phyloP scores from a whole-genome alignment of 2,329 filamentous ascomycete genomes.

The Trichoderma sp. region DNA sequence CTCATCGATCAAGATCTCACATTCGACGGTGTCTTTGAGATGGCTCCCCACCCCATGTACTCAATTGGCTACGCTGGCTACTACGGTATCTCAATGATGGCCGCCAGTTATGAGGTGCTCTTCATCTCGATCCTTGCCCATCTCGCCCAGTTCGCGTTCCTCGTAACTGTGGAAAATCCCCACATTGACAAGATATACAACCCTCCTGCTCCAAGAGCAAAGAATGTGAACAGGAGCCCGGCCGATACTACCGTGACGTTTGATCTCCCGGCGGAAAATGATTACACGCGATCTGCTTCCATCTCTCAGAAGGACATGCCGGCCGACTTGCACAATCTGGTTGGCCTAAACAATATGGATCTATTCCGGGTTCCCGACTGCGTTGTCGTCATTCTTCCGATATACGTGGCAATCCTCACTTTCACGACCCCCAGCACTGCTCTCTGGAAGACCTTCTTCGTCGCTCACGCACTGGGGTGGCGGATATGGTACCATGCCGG shows the following conservation, averaged over 20 bases:
- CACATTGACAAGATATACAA: constrained; percentile 99
- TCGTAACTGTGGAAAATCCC: constrained; percentile 89
- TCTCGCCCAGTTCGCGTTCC: constrained; percentile 89
- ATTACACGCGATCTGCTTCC: constrained; percentile 32
- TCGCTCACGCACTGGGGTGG: constrained; percentile 78
- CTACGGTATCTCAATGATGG: constrained; percentile 98
- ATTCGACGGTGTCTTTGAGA: constrained; percentile 98
- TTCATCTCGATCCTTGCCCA: constrained; percentile 97
- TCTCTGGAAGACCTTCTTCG: constrained; percentile 75
- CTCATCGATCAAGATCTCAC: constrained; percentile 96
- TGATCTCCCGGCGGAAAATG: constrained; percentile 31
- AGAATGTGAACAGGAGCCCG: constrained; percentile 41
- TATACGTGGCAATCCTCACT: constrained; percentile 74
- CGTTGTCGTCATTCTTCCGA: constrained; percentile 72
- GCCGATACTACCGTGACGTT: constrained; percentile 35
- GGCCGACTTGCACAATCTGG: constrained; percentile 74
- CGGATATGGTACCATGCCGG: constrained; percentile 90
- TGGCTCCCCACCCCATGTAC: constrained; percentile 99
- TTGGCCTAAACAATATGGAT: constrained; percentile 83
- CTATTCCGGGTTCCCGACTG: constrained; percentile 85
- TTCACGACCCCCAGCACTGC: constrained; percentile 75
- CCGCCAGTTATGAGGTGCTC: constrained; percentile 94
- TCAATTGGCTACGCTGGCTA: constrained; percentile 97
- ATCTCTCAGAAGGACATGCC: constrained; percentile 48
- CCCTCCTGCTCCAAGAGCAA: constrained; percentile 73